These are phyloP conservation scores for Porpolomopsis calyptriformis DNA, from an alignment of 768 basidiomycete species.

Conservation along the genomic window DNA sequence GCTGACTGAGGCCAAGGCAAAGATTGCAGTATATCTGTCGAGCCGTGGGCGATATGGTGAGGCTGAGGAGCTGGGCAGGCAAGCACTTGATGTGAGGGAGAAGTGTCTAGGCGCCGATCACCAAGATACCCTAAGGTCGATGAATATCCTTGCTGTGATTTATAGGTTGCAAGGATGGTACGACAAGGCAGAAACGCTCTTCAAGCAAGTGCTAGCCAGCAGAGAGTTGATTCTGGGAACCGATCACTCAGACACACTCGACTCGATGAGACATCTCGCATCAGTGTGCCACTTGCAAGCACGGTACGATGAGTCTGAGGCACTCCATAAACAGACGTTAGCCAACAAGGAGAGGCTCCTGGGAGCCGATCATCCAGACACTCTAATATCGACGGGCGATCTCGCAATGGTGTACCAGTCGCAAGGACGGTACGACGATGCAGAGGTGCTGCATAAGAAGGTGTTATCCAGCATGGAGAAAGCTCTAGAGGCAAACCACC, in stretches of 20 bases:
- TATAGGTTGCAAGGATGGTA: not conserved
- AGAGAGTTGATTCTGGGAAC: not conserved
- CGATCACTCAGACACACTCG: not conserved
- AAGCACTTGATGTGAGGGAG: not conserved
- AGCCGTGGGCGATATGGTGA: not conserved
- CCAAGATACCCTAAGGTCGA: not conserved
- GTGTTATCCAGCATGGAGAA: no score
- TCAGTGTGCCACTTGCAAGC: not conserved
- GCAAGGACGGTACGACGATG: no score
- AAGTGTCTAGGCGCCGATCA: not conserved
- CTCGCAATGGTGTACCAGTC: no score
- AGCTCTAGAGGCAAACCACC: no score
- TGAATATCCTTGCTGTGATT: not conserved
- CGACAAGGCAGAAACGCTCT: no score
- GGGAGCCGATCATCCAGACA: no score
- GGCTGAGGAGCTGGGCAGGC: constrained; percentile 7
- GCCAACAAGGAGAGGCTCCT: no score
- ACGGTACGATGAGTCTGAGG: not conserved
- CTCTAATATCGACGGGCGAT: no score
- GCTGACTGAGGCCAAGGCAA: not conserved
- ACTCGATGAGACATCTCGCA: not conserved
- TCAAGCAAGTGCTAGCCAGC: not conserved
- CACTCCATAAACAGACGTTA: not conserved
- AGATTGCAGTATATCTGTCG: not conserved
- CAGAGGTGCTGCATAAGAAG: no score